Evolutionary conservation across 371 early-diverging fungal genomes (phyloP), one percentile per base, ranked within the genome.

Genomic region (Rhizomucor pusillus): DNA sequence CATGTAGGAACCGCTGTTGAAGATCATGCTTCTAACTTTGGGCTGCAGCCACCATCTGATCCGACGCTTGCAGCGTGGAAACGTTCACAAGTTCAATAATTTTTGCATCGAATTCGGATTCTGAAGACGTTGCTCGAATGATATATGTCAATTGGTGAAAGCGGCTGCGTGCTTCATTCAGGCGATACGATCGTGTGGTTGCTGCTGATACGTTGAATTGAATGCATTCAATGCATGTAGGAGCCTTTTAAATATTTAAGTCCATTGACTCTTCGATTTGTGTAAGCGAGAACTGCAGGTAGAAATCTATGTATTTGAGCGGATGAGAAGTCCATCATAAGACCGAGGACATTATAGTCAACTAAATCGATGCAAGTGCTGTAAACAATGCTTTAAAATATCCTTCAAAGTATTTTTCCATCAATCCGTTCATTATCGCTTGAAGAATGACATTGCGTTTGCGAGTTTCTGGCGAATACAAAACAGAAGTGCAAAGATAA

Each of bases 191-290:
- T 33, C 10, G 33, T 24, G 13, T 49, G 43, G 19, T 57, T 50
- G n/a, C n/a, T 22, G 2, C 43, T 39, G 16, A 57, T 34, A 13
- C 43, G 22, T 45, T 57, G 57, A 1, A 57, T 45, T 1, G 46
- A 50, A 37, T 57, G 50, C 50, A 44, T 57, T 46, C 50, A 57
- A 18, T 57, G 57, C 50, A 50, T 50, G n/a, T 50, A 57, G 18
- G 45, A 45, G 1, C 50, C 37, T 24, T 57, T 50, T 7, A 57
- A 36, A 19, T 47, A 47, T 29, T 47, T 24, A 10, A 47, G 14
- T 3, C 47, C 47, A 47, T 47, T 33, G 2, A 9, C 47, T 25
- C 34, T 6, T 47, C 47, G 29, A 16, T 3, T 16, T 11, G 47
- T 47, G n/a, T 47, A 47, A 12, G 4, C 4, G 3, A 9, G 3